Conservation (phyloP, 805 yeast genomes). For the Candida ipomoeae region DNA sequence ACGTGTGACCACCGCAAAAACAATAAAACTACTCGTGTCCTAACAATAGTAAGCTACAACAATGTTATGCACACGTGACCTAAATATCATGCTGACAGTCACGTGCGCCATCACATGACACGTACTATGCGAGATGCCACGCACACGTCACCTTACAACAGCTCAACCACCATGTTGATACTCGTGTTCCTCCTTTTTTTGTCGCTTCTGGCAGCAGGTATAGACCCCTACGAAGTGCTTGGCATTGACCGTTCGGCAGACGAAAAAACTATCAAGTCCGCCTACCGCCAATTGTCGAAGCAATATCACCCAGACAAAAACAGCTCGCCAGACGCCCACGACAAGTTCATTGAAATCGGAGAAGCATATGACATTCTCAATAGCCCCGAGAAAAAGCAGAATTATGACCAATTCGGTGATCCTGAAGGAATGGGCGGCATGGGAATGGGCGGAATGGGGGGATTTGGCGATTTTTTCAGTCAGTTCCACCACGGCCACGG, state of each 20-base stretch:
- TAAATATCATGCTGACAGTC: background rate
- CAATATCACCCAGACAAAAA: conserved; percentile 96
- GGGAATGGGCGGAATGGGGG: conserved; percentile 23
- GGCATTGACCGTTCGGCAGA: conserved; percentile 67
- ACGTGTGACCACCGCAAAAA: too few relatives aligned
- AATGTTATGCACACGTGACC: too few relatives aligned
- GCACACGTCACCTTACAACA: background rate
- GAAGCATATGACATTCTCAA: conserved; percentile 87
- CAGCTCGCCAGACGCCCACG: conserved; percentile 76
- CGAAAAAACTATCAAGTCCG: conserved; percentile 79
- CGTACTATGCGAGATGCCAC: conserved; percentile 1
- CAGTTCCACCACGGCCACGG: conserved; percentile 39
- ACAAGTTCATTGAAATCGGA: conserved; percentile 83
- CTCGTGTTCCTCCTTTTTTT: conserved; percentile 6
- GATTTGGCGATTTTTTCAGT: conserved; percentile 51
- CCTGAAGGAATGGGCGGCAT: conserved; percentile 39
- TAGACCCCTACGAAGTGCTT: conserved; percentile 56
- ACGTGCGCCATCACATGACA: background rate
- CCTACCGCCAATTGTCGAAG: conserved; percentile 76
- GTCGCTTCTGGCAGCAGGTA: conserved; percentile 17
- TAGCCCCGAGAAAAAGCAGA: conserved; percentile 61
- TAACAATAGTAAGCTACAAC: too few relatives aligned
- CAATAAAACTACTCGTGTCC: background rate
- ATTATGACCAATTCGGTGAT: conserved; percentile 76
- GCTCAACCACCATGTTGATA: background rate